Evolutionary conservation across 306 rosid genomes (phyloP).

Genomic region (Trichosanthes cucumerina): DNA sequence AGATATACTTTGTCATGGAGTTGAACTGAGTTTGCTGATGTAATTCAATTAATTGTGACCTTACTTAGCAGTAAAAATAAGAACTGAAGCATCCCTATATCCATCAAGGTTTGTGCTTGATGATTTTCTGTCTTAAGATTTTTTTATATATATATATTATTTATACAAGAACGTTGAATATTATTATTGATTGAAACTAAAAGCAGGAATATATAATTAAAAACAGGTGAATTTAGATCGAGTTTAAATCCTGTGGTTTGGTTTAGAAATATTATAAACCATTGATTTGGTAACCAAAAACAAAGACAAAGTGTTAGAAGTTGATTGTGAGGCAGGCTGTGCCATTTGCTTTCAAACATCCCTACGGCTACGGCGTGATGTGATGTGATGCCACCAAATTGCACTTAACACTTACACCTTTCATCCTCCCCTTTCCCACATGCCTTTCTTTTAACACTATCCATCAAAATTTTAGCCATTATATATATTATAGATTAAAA

Average conservation of each 20-base stretch:
- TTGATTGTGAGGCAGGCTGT: not conserved
- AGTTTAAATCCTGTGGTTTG: not conserved
- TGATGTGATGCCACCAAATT: constrained; percentile 1
- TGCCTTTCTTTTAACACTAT: not conserved
- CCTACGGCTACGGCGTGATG: not conserved
- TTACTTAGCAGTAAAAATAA: not conserved
- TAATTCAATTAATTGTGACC: not conserved
- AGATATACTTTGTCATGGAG: not conserved
- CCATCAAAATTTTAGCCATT: not conserved
- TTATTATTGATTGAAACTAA: not conserved
- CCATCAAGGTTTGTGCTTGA: not conserved
- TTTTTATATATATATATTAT: too few relatives aligned
- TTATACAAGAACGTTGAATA: not conserved
- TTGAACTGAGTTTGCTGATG: not conserved
- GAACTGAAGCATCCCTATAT: not conserved
- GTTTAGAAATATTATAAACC: not conserved
- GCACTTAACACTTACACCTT: not conserved
- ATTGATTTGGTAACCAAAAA: not conserved
- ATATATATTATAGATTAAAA: too few relatives aligned
- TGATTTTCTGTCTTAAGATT: not conserved
- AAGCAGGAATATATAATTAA: not conserved
- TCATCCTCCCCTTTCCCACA: not conserved
- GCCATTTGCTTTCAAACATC: not conserved
- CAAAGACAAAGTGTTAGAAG: not conserved
- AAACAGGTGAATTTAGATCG: too few relatives aligned